Evolutionary conservation across 768 basidiomycete species (phyloP), one percentile per base, ranked within the genome.

Genomic region (Myochromella boudieri): DNA sequence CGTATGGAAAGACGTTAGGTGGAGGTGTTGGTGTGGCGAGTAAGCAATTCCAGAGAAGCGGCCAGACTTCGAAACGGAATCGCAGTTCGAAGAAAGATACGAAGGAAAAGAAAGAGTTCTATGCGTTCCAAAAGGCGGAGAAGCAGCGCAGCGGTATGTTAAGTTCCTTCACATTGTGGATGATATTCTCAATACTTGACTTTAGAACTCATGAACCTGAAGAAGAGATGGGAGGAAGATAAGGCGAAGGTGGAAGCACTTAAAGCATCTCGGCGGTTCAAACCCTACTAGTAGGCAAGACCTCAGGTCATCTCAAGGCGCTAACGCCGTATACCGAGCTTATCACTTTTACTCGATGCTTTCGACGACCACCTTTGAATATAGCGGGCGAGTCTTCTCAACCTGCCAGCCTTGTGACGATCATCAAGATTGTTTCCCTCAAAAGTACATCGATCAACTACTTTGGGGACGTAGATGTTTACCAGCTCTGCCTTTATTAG

Each of bases 81-180:
- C 56, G 66, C 36, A 73, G 67, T 42, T 72, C 69, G 52, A 79
- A 77, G 67, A 82, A 78, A 62, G 77, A 78, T 50, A 72, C 74
- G 54, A 81, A 82, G 63, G 84, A 87, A 65, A 87, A 84, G 60
- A 79, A 77, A 37, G 76, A 77, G 3, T 95, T 97, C 61, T 95
- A 97, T 65, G 84, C 82, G 20, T 95, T 94, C 77, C 92, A 97
- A 65, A 82, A 84, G 60, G 86, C 85, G 38, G 94, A 94, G 66
- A 87, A 87, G 70, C 94, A 94, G 64, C 71, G 91, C 48, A 79
- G 85, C 65, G 84, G 93, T 94, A 56, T 45, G 70, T 55, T 24
- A 53, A 28, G 4, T 38, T 53, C 24, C 28, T 25, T 21, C 46
- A 21, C 15, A 7, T 37, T 41, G 21, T 29, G n/a, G 1, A 34